These are phyloP conservation scores for Coniochaeta ligniaria DNA, from an alignment of 2,329 filamentous ascomycete genomes.

Conservation along the genomic window DNA sequence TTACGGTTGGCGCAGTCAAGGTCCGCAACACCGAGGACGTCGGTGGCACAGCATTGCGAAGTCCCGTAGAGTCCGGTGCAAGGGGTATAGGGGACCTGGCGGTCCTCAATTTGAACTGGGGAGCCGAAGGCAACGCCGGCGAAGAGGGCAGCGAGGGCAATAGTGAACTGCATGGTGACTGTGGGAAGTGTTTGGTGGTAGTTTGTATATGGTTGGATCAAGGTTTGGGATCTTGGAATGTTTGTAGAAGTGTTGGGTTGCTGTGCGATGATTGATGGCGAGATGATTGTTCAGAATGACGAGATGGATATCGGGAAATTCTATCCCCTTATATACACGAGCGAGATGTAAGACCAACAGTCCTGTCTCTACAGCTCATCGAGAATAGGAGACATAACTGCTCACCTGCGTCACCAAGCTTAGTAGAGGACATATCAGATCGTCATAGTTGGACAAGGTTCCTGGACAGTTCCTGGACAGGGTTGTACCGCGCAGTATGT, in stretches of 20 bases:
- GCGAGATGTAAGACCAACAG: neutral
- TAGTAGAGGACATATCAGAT: neutral
- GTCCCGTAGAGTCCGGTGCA: constrained; percentile 34
- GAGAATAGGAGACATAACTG: neutral
- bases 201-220: neutral
- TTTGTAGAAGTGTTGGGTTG: neutral
- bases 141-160: constrained; percentile 17
- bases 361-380: neutral
- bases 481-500: neutral
- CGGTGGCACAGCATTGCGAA: constrained; percentile 53
- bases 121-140: constrained; percentile 18
- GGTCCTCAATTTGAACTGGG: constrained; percentile 23
- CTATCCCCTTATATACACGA: neutral
- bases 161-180: constrained; percentile 23
- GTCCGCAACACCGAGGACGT: constrained; percentile 50
- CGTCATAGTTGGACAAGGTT: neutral
- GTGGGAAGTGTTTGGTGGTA: neutral
- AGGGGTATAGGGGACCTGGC: constrained; percentile 28
- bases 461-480: neutral
- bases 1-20: constrained; percentile 49
- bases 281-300: constrained; percentile 2
- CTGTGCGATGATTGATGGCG: neutral
- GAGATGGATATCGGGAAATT: neutral
- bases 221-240: neutral
- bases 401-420: neutral